Percentiles rank a stretch among this genome's conserved stretches.
These are phyloP conservation scores for Nemania diffusa DNA, from an alignment of 2,329 filamentous ascomycete species.

Conservation along the genomic window DNA sequence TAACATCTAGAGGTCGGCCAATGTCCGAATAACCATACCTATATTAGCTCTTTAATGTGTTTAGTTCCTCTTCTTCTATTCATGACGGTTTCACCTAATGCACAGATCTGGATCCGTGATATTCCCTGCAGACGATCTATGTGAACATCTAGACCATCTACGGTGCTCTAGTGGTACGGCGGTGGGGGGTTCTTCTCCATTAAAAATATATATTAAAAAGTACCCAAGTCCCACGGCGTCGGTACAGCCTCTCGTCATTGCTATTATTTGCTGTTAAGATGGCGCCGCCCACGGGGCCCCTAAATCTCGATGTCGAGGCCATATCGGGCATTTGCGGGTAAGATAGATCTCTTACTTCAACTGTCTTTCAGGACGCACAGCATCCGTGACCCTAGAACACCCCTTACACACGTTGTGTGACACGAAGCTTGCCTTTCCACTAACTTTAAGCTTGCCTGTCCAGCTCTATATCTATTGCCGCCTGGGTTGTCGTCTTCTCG, in stretches of 20 bases:
- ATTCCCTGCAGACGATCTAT: constrained; percentile 13
- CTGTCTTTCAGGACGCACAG: neutral
- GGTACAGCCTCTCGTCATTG: neutral
- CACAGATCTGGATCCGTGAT: neutral
- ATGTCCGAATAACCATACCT: neutral
- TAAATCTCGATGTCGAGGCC: constrained; percentile 85
- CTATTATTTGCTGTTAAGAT: constrained; percentile 49
- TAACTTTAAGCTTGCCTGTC: constrained; percentile 29
- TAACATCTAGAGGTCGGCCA: neutral
- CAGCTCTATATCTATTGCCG: constrained; percentile 94
- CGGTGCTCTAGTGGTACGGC: neutral
- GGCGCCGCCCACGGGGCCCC: constrained; percentile 64
- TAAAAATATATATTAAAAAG: neutral
- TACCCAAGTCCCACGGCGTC: neutral
- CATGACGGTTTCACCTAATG: neutral
- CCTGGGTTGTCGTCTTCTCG: constrained; percentile 97
- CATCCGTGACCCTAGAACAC: neutral
- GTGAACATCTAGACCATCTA: constrained; percentile 4
- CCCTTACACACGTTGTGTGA: neutral
- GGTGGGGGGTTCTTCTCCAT: constrained; percentile 9
- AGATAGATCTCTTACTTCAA: constrained; percentile 43
- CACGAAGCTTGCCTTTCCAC: constrained; percentile 6
- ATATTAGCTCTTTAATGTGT: neutral
- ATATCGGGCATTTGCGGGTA: constrained; percentile 92
- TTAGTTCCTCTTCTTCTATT: neutral